A percentile compares a stretch with the other conserved stretches of the same genome.
Conservation (phyloP, 1,284 basidiomycete species). For the Athelia psychrophila region DNA sequence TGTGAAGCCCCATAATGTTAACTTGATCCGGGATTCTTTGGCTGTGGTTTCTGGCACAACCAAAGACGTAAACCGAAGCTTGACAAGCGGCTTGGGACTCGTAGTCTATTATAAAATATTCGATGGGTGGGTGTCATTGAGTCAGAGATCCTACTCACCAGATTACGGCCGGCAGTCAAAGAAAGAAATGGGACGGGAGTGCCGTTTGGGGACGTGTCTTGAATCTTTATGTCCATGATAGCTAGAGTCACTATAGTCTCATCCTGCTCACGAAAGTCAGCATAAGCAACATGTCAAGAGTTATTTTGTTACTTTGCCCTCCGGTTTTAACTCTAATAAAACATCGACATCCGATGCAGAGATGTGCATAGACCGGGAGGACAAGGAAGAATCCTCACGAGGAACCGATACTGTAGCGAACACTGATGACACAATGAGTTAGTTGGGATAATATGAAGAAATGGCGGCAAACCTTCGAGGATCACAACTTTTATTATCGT, state of each 20-base stretch:
- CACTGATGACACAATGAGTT: constrained; percentile 3
- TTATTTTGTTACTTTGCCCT: constrained; percentile 54
- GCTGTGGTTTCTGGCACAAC: constrained; percentile 61
- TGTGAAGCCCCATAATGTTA: constrained; percentile 67
- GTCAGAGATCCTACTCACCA: constrained; percentile 40
- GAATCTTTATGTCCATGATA: constrained; percentile 59
- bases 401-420: constrained; percentile 43
- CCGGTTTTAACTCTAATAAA: constrained; percentile 64
- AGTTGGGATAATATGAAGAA: not conserved
- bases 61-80: constrained; percentile 67
- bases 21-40: constrained; percentile 78
- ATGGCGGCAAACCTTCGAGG: constrained; percentile 47
- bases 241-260: constrained; percentile 66
- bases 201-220: constrained; percentile 38
- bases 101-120: constrained; percentile 33
- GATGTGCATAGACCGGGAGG: constrained; percentile 51
- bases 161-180: constrained; percentile 46
- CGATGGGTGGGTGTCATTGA: constrained; percentile 4
- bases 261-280: constrained; percentile 42
- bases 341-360: constrained; percentile 62
- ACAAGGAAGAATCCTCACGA: constrained; percentile 21
- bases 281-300: constrained; percentile 1
- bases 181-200: constrained; percentile 41
- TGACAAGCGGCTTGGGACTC: constrained; percentile 51
- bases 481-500: constrained; percentile 50